These are phyloP conservation scores for Viridothelium virens DNA, from an alignment of 495 filamentous ascomycete species.

Conservation along the genomic window DNA sequence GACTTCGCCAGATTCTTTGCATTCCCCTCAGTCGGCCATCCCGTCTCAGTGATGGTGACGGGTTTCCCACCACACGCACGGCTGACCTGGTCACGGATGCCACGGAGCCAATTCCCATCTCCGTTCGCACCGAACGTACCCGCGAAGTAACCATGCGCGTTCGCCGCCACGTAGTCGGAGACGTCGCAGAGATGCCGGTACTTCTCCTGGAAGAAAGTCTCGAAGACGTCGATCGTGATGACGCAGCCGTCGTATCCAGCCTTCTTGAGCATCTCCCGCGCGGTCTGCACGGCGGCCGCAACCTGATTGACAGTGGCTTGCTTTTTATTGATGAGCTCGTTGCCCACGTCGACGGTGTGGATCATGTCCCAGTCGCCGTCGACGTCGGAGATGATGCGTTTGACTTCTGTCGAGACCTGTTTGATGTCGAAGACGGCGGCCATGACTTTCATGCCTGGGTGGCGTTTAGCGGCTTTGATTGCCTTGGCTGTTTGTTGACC, in stretches of 20 bases:
- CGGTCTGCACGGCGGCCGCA: constrained; percentile 46
- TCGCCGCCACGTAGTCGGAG: constrained; percentile 72
- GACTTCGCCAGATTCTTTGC: constrained; percentile 60
- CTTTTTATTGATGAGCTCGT: constrained; percentile 67
- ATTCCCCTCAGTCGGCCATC: constrained; percentile 68
- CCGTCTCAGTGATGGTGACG: constrained; percentile 63
- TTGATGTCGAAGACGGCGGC: constrained; percentile 62
- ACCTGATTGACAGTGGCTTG: constrained; percentile 46
- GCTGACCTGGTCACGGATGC: constrained; percentile 47
- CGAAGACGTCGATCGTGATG: constrained; percentile 71
- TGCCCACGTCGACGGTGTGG: constrained; percentile 68
- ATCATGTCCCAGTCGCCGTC: constrained; percentile 54
- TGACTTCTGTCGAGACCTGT: constrained; percentile 46
- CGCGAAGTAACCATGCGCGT: constrained; percentile 82
- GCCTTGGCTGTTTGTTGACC: constrained; percentile 62
- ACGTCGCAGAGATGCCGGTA: constrained; percentile 64
- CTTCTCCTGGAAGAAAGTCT: constrained; percentile 44
- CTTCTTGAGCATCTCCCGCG: constrained; percentile 48
- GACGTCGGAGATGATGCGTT: constrained; percentile 48
- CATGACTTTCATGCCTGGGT: constrained; percentile 57
- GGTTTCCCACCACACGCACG: constrained; percentile 49
- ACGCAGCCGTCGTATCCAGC: constrained; percentile 67
- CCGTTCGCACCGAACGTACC: constrained; percentile 44
- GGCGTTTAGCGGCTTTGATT: constrained; percentile 47
- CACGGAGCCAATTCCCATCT: constrained; percentile 51